A percentile compares a stretch with the other conserved stretches of the same genome.
phyloP scores from a whole-genome alignment of 495 filamentous ascomycete genomes.

The Xylaria longipes region DNA sequence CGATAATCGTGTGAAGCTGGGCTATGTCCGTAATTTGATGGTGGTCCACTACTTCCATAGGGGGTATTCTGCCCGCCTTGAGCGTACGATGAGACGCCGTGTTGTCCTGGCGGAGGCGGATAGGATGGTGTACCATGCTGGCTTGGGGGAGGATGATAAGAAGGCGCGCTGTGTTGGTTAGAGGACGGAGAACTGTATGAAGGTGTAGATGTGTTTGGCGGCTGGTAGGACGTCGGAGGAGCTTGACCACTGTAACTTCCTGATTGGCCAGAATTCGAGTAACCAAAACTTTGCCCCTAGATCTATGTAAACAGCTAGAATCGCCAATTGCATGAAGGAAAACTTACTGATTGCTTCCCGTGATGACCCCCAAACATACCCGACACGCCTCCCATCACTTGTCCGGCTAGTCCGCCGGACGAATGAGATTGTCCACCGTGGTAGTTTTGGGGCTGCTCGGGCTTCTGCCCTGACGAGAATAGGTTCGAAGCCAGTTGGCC shows the following conservation, averaged over 20 bases:
- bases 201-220: conserved; percentile 38
- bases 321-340: neutral
- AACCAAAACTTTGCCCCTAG: conserved; percentile 55
- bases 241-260: conserved; percentile 56
- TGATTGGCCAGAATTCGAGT: conserved; percentile 54
- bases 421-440: conserved; percentile 42
- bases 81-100: conserved; percentile 8
- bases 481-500: conserved; percentile 53
- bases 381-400: conserved; percentile 52
- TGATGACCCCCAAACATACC: conserved; percentile 51
- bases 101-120: conserved; percentile 22
- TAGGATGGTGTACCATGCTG: conserved; percentile 40
- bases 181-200: conserved; percentile 39
- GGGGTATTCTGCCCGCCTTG: conserved; percentile 32
- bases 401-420: conserved; percentile 48
- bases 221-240: conserved; percentile 57
- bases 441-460: conserved; percentile 45
- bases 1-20: conserved; percentile 37
- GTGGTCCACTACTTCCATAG: conserved; percentile 31
- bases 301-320: conserved; percentile 21
- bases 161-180: conserved; percentile 38
- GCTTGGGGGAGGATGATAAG: conserved; percentile 36
- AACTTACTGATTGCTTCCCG: conserved; percentile 40
- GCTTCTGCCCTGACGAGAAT: conserved; percentile 50
- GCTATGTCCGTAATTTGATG: conserved; percentile 37